Evolutionary conservation across 345 rosid genomes (phyloP), one percentile per base, ranked within the genome.

Genomic region (Microcos paniculata): DNA sequence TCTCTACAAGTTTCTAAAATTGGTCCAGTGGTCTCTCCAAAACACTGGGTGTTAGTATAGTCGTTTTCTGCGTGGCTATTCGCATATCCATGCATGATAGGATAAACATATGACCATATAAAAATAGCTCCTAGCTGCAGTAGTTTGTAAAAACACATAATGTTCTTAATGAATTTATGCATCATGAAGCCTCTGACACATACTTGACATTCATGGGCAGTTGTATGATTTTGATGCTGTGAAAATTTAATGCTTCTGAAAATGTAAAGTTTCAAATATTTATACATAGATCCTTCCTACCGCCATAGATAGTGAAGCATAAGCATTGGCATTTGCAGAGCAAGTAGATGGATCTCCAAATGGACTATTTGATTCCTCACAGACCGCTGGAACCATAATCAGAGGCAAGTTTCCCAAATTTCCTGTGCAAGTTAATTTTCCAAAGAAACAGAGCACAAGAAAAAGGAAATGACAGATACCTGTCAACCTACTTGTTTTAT

Each of bases 221-320:
- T 59, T 59, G 38, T 33, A 10, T 15, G 16, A 23, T 19, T 13
- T 14, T 30, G 65, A 8, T 26, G 38, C 70, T 38, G 16, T 40
- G 30, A 19, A 65, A 13, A 12, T 38, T 15, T 21, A 62, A 26
- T 30, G 19, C 45, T 62, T 31, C 23, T n/a, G 15, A 21, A 10
- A 48, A 15, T 21, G 18, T 11, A 14, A 21, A 73, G 5, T 24
- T 10, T 30, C 4, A 31, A n/a, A n/a, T n/a, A n/a, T n/a, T n/a
- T 10, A 31, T 10, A 30, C 35, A 4, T 12, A 63, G 8, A 31
- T 8, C 0, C 0, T 21, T 30, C 40, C n/a, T 84, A 87, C 92
- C 62, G 90, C 89, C 84, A 84, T 68, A 4, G 90, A 85, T 61
- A 89, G 81, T 11, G 89, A 84, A 68, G 82, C 88, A 78, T 87